Base-by-base conservation (phyloP, 2,329 filamentous ascomycete species). In the Fusarium camptoceras region DNA sequence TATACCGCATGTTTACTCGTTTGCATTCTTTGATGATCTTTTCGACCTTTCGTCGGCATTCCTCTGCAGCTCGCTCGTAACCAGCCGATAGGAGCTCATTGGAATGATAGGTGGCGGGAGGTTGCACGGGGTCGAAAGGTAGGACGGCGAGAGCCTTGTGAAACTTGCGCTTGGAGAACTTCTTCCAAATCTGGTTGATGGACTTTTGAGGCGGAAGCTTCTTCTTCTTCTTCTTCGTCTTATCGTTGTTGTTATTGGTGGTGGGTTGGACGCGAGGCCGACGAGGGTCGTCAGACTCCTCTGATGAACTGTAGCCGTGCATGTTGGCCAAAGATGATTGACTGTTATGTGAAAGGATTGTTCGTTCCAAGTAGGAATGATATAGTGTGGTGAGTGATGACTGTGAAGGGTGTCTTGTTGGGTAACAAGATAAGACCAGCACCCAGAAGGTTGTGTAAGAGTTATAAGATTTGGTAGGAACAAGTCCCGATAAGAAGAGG, bases 1-100 rank as follows among this genome's bases (percentile, higher is more conserved):
- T 86, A 76, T 96, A 97, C 74, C 93, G 91, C 77, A 91, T 91
- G 74, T 97, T 97, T 39, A 94, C 85, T 24, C 92, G 85, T 68
- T 86, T 84, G 79, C 93, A 96, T 73, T 89, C 87, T 66, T 86
- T 81, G 49, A 88, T 87, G 63, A 89, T 89, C 76, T 88, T 89
- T 48, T 84, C 80, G 34, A 85, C 91, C 79, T 84, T 91, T 47
- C 86, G 85, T 22, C 83, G 84, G 75, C 91, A 93, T 72, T 90
- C 87, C 22, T 89, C 87, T 2, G 82, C 86, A 0, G 89, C 90
- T 48, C 89, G 84, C 68, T 91, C 86, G 73, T 90, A 92, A 7
- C 88, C 88, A 6, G 84, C 83, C 42, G 81, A 83, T 6, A 91
- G 81, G 44, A 89, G 84, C 77, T 91, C 87, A 66, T 91, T 91